These are phyloP conservation scores for Vitis hybrid DNA, from an alignment of 177 flowering plant genomes.

Conservation along the genomic window DNA sequence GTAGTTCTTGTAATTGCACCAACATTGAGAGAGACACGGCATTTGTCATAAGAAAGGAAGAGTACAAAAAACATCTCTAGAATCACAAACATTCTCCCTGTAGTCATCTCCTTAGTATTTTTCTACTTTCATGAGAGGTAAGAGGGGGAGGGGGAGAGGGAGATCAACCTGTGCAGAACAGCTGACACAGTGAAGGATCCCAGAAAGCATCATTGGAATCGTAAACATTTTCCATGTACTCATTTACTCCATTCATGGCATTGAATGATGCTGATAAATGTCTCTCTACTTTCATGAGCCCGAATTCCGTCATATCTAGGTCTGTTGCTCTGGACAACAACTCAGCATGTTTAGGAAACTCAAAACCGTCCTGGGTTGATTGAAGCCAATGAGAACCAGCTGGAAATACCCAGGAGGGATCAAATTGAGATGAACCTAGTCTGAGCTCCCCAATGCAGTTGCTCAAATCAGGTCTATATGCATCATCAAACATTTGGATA, in stretches of 20 bases:
- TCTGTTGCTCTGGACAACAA: slow-evolving; percentile 6
- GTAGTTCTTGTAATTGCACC: not conserved
- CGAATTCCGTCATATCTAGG: slow-evolving; percentile 40
- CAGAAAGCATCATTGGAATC: slow-evolving; percentile 56
- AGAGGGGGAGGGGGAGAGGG: not conserved
- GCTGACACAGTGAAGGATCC: slow-evolving; percentile 56
- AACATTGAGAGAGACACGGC: not conserved
- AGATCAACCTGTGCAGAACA: slow-evolving; percentile 34
- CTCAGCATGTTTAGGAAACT: slow-evolving; percentile 22
- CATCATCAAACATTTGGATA: slow-evolving; percentile 37
- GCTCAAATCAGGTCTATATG: slow-evolving; percentile 67
- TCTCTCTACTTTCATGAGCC: slow-evolving; percentile 56
- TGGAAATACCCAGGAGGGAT: slow-evolving; percentile 41
- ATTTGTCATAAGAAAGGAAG: no score
- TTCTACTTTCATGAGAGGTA: no score
- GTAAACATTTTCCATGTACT: slow-evolving; percentile 43
- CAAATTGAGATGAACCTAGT: slow-evolving; percentile 22
- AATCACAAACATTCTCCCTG: no score
- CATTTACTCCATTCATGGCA: slow-evolving; percentile 58
- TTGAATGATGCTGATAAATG: slow-evolving; percentile 68
- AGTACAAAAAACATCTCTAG: no score
- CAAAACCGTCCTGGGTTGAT: slow-evolving; percentile 27
- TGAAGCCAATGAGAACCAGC: slow-evolving; percentile 28
- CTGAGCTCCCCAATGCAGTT: slow-evolving; percentile 30
- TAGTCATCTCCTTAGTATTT: no score